These are phyloP conservation scores for Penicillium cosmopolitanum DNA, from an alignment of 495 filamentous ascomycete species.

Conservation along the genomic window DNA sequence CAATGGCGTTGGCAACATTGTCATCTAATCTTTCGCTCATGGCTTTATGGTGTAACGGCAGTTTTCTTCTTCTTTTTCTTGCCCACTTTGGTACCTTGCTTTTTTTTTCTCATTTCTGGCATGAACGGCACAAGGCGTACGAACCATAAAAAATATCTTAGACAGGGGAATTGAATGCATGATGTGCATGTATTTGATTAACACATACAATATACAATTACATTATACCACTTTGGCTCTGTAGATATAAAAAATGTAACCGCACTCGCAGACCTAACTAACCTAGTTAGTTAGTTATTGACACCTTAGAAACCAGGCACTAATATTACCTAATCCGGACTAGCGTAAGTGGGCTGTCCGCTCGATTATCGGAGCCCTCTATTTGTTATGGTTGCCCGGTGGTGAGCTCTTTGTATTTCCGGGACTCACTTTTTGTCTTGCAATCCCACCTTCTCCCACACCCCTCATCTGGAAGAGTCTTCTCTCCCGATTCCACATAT, in stretches of 20 bases:
- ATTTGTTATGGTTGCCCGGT: constrained; percentile 26
- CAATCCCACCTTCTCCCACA: background rate
- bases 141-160: constrained; percentile 5
- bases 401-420: constrained; percentile 19
- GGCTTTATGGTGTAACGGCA: constrained; percentile 3
- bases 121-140: constrained; percentile 9
- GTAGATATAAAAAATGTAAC: too few relatives aligned
- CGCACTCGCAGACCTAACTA: background rate
- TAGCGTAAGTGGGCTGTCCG: constrained; percentile 32
- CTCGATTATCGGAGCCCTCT: constrained; percentile 28
- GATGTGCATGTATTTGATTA: background rate
- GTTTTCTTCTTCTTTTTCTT: background rate
- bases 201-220: background rate
- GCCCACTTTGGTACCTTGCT: background rate
- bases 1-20: constrained; percentile 21
- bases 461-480: background rate
- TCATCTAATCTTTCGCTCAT: constrained; percentile 9
- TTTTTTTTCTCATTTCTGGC: background rate
- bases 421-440: constrained; percentile 13
- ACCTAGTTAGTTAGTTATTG: too few relatives aligned
- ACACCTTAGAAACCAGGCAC: constrained; percentile 1
- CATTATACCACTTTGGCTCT: background rate
- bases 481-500: background rate
- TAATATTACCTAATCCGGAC: constrained; percentile 18
- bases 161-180: background rate